Evolutionary conservation across 169 alveolate genomes (phyloP).

Genomic region (Plasmodium sp.): DNA sequence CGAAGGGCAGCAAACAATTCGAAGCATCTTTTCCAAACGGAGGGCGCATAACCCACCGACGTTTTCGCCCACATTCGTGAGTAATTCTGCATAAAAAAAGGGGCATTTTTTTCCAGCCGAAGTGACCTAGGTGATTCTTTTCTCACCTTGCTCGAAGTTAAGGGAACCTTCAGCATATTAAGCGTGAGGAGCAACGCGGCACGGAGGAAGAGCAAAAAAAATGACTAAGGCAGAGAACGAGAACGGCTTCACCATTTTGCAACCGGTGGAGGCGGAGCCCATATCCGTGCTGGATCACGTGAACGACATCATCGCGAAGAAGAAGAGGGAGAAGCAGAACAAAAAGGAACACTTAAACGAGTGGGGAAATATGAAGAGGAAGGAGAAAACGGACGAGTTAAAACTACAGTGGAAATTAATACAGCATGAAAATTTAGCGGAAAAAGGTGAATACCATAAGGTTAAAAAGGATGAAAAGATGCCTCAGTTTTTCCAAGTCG

Average conservation of each 20-base stretch:
- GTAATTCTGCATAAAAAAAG: background rate
- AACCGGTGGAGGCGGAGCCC: constrained; percentile 20
- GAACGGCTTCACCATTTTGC: constrained; percentile 1
- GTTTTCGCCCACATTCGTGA: background rate
- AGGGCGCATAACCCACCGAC: background rate
- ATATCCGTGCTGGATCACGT: constrained; percentile 61
- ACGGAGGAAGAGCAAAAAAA: background rate
- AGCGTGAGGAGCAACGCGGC: background rate
- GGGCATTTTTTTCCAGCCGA: background rate
- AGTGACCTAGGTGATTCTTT: background rate
- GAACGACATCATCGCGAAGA: constrained; percentile 18
- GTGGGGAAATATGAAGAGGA: constrained; percentile 66
- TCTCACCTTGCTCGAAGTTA: background rate
- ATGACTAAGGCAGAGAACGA: background rate
- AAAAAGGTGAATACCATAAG: constrained; percentile 39
- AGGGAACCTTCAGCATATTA: background rate
- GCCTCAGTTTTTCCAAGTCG: constrained; percentile 74
- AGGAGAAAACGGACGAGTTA: constrained; percentile 70
- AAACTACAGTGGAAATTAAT: constrained; percentile 68
- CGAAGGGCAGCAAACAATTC: background rate
- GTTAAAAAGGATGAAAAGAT: constrained; percentile 73
- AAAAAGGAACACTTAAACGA: constrained; percentile 39
- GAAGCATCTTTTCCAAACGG: background rate
- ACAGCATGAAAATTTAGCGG: constrained; percentile 59
- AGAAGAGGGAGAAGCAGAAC: constrained; percentile 11